Evolutionary conservation across 352 stramenopile genomes (phyloP), one percentile per base, ranked within the genome.

Genomic region (Phytophthora pinifolia): DNA sequence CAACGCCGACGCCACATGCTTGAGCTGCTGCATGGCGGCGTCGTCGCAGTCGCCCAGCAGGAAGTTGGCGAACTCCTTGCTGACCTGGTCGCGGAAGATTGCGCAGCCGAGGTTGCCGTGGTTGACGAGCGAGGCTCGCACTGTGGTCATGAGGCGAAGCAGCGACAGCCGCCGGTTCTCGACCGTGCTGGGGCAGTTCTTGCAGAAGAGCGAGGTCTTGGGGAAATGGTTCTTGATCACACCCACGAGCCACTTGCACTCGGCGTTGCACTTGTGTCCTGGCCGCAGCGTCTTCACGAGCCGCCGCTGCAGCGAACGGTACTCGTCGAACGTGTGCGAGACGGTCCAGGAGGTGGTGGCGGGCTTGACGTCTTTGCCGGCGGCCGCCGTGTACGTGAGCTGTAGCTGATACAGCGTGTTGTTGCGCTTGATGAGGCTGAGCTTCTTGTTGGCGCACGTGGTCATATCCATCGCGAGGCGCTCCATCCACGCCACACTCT

Each of bases 191-290:
- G 54, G 50, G 48, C 49, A 58, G 50, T 67, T 67, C 49, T 62
- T 69, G 54, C 48, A 60, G 56, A 80, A 73, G 6, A 75, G 41
- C 14, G 57, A 65, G 18, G 48, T 46, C 48, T 70, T 73, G 15
- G 79, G 76, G 41, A 87, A 87, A 54, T 79, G 70, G 33, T 70
- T 70, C 47, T 72, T 74, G 22, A 83, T 45, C 25, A 83, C 77
- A 22, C 61, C 70, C 44, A 78, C 66, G 15, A 88, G 50, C 68
- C 65, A 88, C 25, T 59, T 62, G 62, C 78, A 88, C 41, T 86
- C 73, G 39, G 74, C 70, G 38, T 72, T 74, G 63, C 76, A 89
- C 42, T 68, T 66, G 56, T 89, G 79, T 34, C 79, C 70, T 35
- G 69, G 63, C 35, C 68, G 41, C 18, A 86, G 55, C 18, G 57